Percentiles rank a stretch among this genome's conserved stretches.
These are phyloP conservation scores for Cutaneotrichosporon dermatis DNA, from an alignment of 1,284 basidiomycete species.

Conservation along the genomic window DNA sequence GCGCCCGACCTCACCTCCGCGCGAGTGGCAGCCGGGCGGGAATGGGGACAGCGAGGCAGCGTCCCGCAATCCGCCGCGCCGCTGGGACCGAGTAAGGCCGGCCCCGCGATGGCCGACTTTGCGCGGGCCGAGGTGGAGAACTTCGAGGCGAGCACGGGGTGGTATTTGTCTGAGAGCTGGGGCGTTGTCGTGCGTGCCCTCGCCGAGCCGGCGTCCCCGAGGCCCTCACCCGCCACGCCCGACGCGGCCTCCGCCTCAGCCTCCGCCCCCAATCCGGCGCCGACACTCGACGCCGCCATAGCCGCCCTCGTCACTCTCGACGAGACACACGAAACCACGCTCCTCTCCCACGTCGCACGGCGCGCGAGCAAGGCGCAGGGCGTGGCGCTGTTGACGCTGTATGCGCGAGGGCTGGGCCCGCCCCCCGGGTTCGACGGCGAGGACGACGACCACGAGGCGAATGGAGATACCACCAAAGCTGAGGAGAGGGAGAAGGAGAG, in stretches of 20 bases:
- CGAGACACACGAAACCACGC: conserved; percentile 73
- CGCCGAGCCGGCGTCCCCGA: no score
- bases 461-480: no score
- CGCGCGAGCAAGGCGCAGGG: conserved; percentile 89
- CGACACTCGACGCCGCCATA: conserved; percentile 18
- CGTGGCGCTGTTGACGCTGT: conserved; percentile 84
- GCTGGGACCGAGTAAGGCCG: conserved; percentile 8
- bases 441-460: conserved; percentile 1
- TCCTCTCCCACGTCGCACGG: conserved; percentile 80
- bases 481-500: no score
- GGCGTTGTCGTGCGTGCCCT: not conserved
- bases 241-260: no score
- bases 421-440: conserved; percentile 49
- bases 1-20: not conserved
- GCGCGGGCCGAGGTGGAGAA: conserved; percentile 49
- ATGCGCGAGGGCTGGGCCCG: conserved; percentile 69
- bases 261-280: no score
- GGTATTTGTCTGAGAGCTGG: conserved; percentile 61
- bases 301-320: conserved; percentile 60
- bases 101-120: conserved; percentile 34
- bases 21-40: not conserved
- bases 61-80: conserved; percentile 6
- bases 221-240: no score
- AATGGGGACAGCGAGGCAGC: not conserved
- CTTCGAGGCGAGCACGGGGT: conserved; percentile 69